Conservation (phyloP, 2,329 filamentous ascomycete species). For the Dryadomyces quercus-mongolicae region DNA sequence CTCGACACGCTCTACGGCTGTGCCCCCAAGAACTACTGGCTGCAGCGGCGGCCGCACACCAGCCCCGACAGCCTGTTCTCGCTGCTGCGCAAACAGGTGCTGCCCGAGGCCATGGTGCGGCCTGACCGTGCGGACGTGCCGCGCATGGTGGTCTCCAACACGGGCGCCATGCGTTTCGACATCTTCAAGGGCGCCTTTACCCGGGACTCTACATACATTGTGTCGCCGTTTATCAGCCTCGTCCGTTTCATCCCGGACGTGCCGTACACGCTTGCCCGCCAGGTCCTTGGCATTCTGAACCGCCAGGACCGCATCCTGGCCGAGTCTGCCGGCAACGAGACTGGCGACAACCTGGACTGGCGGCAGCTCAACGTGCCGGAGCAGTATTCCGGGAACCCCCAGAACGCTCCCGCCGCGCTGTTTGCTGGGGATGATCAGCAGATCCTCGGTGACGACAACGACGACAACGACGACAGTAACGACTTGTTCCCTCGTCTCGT, state of each 20-base stretch:
- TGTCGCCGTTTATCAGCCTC: constrained; percentile 77
- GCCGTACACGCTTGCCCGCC: constrained; percentile 61
- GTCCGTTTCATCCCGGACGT: constrained; percentile 71
- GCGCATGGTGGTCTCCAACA: constrained; percentile 70
- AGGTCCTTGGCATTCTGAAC: constrained; percentile 52
- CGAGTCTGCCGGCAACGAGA: constrained; percentile 9
- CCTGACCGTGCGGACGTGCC: constrained; percentile 36
- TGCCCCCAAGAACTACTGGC: constrained; percentile 69
- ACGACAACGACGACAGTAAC: constrained; percentile 13
- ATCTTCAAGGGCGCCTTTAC: constrained; percentile 90
- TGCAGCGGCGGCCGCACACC: constrained; percentile 66
- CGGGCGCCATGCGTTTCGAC: constrained; percentile 86
- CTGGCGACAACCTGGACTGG: constrained; percentile 21
- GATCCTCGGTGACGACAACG: constrained; percentile 15
- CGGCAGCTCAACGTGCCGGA: constrained; percentile 40
- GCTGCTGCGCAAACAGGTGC: constrained; percentile 64
- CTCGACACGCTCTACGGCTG: constrained; percentile 74
- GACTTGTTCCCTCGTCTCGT: constrained; percentile 30
- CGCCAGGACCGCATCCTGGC: constrained; percentile 36
- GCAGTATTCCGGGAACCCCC: constrained; percentile 15
- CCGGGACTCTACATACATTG: constrained; percentile 69
- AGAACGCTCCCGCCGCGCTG: neutral
- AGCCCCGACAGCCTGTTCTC: constrained; percentile 64
- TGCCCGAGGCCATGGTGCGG: constrained; percentile 54
- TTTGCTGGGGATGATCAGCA: constrained; percentile 16